Evolutionary conservation across 1,284 basidiomycete species (phyloP).

Genomic region (Erythrobasidium hasegawianum): DNA sequence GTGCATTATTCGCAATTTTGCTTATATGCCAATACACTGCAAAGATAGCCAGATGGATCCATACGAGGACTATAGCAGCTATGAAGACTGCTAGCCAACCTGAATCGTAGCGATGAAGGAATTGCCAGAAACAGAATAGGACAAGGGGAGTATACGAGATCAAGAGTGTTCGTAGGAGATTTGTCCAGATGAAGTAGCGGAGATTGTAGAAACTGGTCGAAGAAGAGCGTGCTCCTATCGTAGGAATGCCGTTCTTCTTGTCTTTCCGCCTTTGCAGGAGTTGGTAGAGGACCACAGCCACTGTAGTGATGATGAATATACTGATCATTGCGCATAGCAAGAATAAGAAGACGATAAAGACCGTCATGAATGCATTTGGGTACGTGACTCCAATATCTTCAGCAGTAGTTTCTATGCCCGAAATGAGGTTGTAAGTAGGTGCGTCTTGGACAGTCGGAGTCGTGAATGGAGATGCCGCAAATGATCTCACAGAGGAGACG

Average conservation of each 20-base stretch:
- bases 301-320: constrained; percentile 32
- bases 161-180: constrained; percentile 55
- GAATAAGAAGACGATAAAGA: constrained; percentile 43
- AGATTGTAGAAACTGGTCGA: constrained; percentile 32
- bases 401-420: constrained; percentile 32
- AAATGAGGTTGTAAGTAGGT: constrained; percentile 30
- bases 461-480: constrained; percentile 17
- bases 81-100: constrained; percentile 63
- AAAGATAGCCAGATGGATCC: constrained; percentile 55
- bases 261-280: constrained; percentile 1
- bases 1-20: constrained; percentile 17
- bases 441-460: constrained; percentile 39
- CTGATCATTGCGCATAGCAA: constrained; percentile 38
- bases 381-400: constrained; percentile 38
- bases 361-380: constrained; percentile 43
- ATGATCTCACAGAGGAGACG: constrained; percentile 35
- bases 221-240: constrained; percentile 52
- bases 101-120: constrained; percentile 60
- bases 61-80: constrained; percentile 58
- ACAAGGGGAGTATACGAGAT: constrained; percentile 58
- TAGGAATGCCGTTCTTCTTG: constrained; percentile 41
- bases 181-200: constrained; percentile 48
- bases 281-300: constrained; percentile 47
- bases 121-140: constrained; percentile 79
- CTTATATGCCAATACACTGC: constrained; percentile 45